phyloP scores from a whole-genome alignment of 1,284 basidiomycete species.

The Omphalotus olearius region DNA sequence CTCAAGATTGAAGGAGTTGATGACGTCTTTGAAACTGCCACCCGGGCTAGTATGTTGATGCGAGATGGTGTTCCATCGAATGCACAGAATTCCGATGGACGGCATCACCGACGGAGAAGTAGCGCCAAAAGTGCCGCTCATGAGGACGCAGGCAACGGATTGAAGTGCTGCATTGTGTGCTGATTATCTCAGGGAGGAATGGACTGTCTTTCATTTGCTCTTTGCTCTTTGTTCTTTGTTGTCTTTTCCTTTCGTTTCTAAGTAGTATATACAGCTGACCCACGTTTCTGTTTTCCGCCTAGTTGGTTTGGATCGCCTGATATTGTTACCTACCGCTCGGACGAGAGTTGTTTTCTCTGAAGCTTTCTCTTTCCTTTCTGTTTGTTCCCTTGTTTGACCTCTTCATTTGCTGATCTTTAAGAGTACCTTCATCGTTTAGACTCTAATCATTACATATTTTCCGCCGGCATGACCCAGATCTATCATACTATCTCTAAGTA shows the following conservation, averaged over 20 bases:
- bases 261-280: conserved; percentile 4
- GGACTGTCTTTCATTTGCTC: background rate
- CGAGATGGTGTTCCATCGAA: conserved; percentile 70
- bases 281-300: background rate
- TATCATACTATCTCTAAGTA: no score
- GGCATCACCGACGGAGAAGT: conserved; percentile 49
- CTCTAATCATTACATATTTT: conserved; percentile 11
- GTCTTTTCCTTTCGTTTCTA: conserved; percentile 2
- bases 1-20: conserved; percentile 92
- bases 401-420: conserved; percentile 9
- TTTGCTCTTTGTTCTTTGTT: conserved; percentile 2
- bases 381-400: conserved; percentile 8
- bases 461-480: background rate
- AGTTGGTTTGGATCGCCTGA: background rate
- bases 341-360: conserved; percentile 3
- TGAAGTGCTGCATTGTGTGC: conserved; percentile 61
- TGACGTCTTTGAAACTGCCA: conserved; percentile 93
- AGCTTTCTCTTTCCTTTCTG: conserved; percentile 2
- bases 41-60: conserved; percentile 91
- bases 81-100: conserved; percentile 31
- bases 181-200: conserved; percentile 21
- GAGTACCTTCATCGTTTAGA: conserved; percentile 10
- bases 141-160: conserved; percentile 42
- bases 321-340: background rate
- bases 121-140: conserved; percentile 40